Conservation (phyloP, 768 basidiomycete genomes). For the Naganishia friedmannii region DNA sequence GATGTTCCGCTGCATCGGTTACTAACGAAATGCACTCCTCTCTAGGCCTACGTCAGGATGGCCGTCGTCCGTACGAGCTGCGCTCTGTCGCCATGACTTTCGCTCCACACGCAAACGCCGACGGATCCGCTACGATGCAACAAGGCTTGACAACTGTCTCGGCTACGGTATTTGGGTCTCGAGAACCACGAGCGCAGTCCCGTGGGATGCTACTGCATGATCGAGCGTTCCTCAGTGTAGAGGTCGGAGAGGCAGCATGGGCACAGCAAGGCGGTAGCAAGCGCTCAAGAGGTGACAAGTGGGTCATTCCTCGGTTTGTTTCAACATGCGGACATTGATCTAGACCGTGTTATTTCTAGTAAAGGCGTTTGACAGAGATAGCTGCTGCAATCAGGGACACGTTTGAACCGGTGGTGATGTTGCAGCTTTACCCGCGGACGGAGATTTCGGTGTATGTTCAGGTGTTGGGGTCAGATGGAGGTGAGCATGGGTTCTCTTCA, state of each 20-base stretch:
- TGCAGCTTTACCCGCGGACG: constrained; percentile 83
- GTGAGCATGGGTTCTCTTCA: constrained; percentile 39
- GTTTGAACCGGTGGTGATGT: constrained; percentile 91
- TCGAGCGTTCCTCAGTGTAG: constrained; percentile 82
- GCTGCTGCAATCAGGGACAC: constrained; percentile 84
- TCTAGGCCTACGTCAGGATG: constrained; percentile 74
- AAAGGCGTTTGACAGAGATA: constrained; percentile 75
- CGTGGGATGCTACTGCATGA: constrained; percentile 59
- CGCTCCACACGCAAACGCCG: constrained; percentile 65
- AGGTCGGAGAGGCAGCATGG: constrained; percentile 81
- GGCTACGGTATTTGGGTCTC: constrained; percentile 84
- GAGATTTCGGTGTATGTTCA: constrained; percentile 93
- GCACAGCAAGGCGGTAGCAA: constrained; percentile 71
- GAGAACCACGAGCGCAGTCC: constrained; percentile 75
- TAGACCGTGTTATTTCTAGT: constrained; percentile 46
- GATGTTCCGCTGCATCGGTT: no score
- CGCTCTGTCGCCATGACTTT: constrained; percentile 77
- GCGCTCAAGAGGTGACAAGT: constrained; percentile 82
- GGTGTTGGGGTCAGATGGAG: constrained; percentile 87
- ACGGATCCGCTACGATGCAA: constrained; percentile 76
- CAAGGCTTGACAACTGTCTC: constrained; percentile 89
- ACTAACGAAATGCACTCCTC: background rate
- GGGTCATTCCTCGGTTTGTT: constrained; percentile 50
- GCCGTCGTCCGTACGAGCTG: constrained; percentile 85
- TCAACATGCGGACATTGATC: constrained; percentile 18